Evolutionary conservation across 2,329 filamentous ascomycete genomes (phyloP).

Genomic region (Calonectria hawksworthii): DNA sequence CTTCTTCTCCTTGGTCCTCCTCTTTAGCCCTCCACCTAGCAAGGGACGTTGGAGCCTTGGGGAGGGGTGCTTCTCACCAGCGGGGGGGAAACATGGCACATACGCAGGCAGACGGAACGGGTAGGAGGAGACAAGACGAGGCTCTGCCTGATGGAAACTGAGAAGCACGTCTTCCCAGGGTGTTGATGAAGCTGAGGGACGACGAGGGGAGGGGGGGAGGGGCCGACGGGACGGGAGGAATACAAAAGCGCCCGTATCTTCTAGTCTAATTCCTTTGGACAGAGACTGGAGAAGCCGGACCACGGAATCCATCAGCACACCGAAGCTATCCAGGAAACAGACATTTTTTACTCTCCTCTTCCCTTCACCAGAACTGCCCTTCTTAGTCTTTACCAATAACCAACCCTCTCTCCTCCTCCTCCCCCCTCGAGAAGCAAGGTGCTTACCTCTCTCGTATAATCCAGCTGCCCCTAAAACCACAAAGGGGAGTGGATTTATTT

Average conservation of each 20-base stretch:
- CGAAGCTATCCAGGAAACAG: neutral
- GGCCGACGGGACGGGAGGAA: neutral
- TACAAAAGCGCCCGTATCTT: constrained; percentile 6
- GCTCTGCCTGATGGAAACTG: constrained; percentile 1
- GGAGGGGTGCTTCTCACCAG: neutral
- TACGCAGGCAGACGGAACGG: constrained; percentile 6
- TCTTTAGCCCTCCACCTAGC: neutral
- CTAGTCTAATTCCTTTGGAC: neutral
- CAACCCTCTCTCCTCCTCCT: neutral
- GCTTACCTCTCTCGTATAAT: neutral
- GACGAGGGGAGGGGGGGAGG: neutral
- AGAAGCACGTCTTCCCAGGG: neutral
- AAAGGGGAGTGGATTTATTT: neutral
- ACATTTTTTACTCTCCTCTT: neutral
- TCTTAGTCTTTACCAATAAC: neutral
- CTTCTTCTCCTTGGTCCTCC: neutral
- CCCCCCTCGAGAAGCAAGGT: neutral
- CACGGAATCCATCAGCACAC: neutral
- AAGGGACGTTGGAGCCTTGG: constrained; percentile 3
- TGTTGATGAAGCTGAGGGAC: neutral
- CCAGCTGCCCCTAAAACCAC: neutral
- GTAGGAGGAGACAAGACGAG: neutral
- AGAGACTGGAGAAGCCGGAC: neutral
- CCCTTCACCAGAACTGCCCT: neutral
- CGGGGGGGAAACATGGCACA: neutral